These are phyloP conservation scores for Anthracocystis panici-leucophaei DNA, from an alignment of 1,284 basidiomycete species.

Conservation along the genomic window DNA sequence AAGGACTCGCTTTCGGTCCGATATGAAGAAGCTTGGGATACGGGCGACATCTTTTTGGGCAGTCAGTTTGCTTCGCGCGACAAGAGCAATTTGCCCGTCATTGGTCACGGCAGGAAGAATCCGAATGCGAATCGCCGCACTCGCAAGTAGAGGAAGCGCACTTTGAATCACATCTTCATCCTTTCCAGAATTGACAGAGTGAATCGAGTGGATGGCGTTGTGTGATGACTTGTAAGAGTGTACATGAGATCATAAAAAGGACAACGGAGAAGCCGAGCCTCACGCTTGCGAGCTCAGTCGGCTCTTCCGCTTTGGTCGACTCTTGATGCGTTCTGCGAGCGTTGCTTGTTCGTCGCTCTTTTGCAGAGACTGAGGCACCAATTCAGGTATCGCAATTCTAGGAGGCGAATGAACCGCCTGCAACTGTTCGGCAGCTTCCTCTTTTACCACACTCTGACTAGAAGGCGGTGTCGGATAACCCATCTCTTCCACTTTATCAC, in stretches of 20 bases:
- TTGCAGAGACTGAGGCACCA: slow-evolving; percentile 22
- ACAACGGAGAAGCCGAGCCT: not conserved
- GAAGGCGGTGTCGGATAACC: slow-evolving; percentile 20
- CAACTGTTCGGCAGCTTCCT: slow-evolving; percentile 15
- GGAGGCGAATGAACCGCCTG: slow-evolving; percentile 38
- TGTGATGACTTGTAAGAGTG: too few species aligned
- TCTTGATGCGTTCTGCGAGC: slow-evolving; percentile 38
- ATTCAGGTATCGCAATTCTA: slow-evolving; percentile 21
- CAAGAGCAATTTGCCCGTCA: slow-evolving; percentile 56
- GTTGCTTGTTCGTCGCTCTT: slow-evolving; percentile 10
- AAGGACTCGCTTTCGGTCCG: slow-evolving; percentile 62
- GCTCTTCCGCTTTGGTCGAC: slow-evolving; percentile 40
- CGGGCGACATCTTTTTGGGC: slow-evolving; percentile 61
- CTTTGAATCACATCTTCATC: not conserved
- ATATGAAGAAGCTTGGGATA: slow-evolving; percentile 66
- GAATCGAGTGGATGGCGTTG: too few species aligned
- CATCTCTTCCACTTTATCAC: not conserved
- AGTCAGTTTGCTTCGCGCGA: slow-evolving; percentile 35
- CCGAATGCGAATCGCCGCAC: slow-evolving; percentile 60
- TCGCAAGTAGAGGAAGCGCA: slow-evolving; percentile 26
- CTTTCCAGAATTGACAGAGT: not conserved
- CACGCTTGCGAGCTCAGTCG: slow-evolving; percentile 8
- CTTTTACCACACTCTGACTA: slow-evolving; percentile 16
- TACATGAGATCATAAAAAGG: too few species aligned
- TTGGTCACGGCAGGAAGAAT: slow-evolving; percentile 67